Base-by-base conservation (phyloP, 192 early-diverging fungal genomes). In the Entomortierella chlamydospora region DNA sequence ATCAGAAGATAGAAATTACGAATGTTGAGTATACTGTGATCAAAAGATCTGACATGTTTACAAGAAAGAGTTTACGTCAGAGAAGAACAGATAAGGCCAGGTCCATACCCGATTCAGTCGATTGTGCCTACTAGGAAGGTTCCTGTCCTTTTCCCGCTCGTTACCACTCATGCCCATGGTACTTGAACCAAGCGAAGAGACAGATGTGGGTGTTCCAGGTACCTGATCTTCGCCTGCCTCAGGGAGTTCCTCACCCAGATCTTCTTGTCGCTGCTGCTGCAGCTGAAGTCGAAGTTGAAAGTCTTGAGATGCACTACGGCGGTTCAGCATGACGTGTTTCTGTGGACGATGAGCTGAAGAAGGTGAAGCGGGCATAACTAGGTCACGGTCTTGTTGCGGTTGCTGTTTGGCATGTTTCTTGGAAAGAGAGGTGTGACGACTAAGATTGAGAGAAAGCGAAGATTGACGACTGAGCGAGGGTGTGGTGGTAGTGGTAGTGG, bases 291-390 rank as follows among this genome's bases (percentile, higher is more conserved):
- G 67, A 18, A 70, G 15, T 30, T 68, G 67, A 37, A 78, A 78
- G 31, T 78, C 74, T 56, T 78, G 74, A 7, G 74, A 78, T 13
- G 49, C 57, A 28, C 66, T 69, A 17, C 68, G 60, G 18, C 74
- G 74, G 49, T 78, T 69, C 28, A 78, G 28, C 74, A 78, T 78
- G 47, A 78, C 61, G 53, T 78, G 74, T 23, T 61, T 61, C 20
- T 59, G 61, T 3, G 66, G 66, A 26, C 58, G 55, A 53, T 78
- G 66, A 8, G 67, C 52, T 13, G 67, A 78, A 17, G 74, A 78
- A 43, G 67, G 74, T 5, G 74, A 78, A 13, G 74, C 54, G 11
- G 67, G 74, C 20, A 77, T 63, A 31, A 17, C 33, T 9, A 33
- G 31, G 9, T 77, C 65, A 6, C 61, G 73, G 37, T 77, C 65